A percentile compares a stretch with the other conserved stretches of the same genome.
These are phyloP conservation scores for Monosporascus ibericus DNA, from an alignment of 2,329 filamentous ascomycete genomes.

Conservation along the genomic window DNA sequence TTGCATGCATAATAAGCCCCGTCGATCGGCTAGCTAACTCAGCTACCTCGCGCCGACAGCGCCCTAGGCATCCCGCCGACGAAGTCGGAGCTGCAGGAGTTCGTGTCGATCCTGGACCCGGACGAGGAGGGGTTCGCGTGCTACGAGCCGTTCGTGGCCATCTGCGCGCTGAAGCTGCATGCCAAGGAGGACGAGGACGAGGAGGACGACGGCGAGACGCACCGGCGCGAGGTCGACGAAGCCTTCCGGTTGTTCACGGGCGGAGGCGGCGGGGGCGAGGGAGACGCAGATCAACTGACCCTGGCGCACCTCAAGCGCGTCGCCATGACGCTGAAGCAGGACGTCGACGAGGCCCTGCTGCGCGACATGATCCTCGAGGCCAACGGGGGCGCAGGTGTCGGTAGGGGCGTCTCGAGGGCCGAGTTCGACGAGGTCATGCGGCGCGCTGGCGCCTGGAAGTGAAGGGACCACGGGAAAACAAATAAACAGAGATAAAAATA, in stretches of 20 bases:
- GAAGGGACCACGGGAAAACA: constrained; percentile 26
- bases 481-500: not conserved
- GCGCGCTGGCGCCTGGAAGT: constrained; percentile 75
- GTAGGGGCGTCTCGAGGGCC: constrained; percentile 63
- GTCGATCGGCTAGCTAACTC: too few species aligned
- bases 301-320: constrained; percentile 72
- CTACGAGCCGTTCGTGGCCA: constrained; percentile 77
- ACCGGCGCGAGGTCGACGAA: constrained; percentile 65
- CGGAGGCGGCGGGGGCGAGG: constrained; percentile 21
- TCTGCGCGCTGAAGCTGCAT: constrained; percentile 82
- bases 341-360: constrained; percentile 74
- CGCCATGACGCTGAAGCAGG: constrained; percentile 76
- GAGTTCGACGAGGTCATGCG: constrained; percentile 87
- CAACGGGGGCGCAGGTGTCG: constrained; percentile 70
- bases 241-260: constrained; percentile 78
- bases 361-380: constrained; percentile 94
- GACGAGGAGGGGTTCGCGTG: constrained; percentile 70
- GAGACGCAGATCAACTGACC: constrained; percentile 56
- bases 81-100: constrained; percentile 64
- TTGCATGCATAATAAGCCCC: too few species aligned
- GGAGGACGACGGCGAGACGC: constrained; percentile 37
- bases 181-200: constrained; percentile 44
- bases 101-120: constrained; percentile 77
- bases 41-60: constrained; percentile 34
- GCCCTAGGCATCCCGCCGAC: constrained; percentile 73